Base-by-base conservation (phyloP, 352 stramenopile genomes). In the Globisporangium orthogonon region DNA sequence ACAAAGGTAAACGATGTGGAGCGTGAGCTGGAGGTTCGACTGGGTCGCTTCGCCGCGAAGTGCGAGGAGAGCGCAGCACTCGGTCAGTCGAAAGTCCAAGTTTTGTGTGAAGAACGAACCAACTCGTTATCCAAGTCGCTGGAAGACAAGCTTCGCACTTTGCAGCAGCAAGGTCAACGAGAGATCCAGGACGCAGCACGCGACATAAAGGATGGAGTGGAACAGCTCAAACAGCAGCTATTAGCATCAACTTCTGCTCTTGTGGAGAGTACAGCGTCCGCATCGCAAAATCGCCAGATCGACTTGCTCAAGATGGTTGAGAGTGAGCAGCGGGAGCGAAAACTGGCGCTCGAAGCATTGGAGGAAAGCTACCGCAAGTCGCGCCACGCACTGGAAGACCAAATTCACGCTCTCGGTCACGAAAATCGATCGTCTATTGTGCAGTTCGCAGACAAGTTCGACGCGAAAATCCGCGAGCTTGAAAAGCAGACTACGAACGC, bases 261-360 rank as follows among this genome's bases (percentile, higher is more conserved):
- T 10, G 30, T 74, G 0, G 69, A 74, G 10, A 56, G 55, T 0
- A 60, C 59, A 51, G 46, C 67, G 1, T 57, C 31, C 33, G 63
- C 50, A 10, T 74, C 56, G 18, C 71, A 78, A 29, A 71, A 29
- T 23, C 68, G 67, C n/a, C 60, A 71, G 14, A 17, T 66, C 28
- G 71, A 80, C 3, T 47, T 75, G 13, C 44, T 63, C 2, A 74
- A 58, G 60, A 59, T 67, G 51, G 0, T 79, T 46, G 66, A 83
- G 30, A 69, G 47, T 11, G 78, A 89, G 46, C 70, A 82, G 54
- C 73, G 69, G 31, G 78, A 89, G 30, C 57, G 75, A 10, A 86
- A 79, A 33, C 23, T 61, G 31, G 49, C 56, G 4, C 15, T 82
- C 2, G 73, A 85, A 7, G 40, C 53, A 0, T 30, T 82, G 0